Conservation (phyloP, 345 rosid genomes). For the Anacardium occidentale region DNA sequence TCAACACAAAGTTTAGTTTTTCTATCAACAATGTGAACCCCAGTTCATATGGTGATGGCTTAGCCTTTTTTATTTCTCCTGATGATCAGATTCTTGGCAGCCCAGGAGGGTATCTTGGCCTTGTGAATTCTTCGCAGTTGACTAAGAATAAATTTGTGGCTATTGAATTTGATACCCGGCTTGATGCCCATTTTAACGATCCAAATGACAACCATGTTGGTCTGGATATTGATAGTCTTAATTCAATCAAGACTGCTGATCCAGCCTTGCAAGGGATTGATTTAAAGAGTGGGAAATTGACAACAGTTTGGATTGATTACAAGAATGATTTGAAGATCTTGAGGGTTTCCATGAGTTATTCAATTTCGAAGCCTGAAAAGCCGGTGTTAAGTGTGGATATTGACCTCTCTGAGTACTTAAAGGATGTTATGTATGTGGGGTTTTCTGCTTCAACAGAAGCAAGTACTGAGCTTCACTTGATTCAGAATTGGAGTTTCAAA, state of each 20-base stretch:
- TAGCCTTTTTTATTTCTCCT: constrained; percentile 83
- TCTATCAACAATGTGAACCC: constrained; percentile 59
- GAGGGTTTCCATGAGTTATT: constrained; percentile 63
- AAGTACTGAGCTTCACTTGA: constrained; percentile 81
- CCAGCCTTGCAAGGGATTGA: constrained; percentile 48
- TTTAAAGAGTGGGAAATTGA: constrained; percentile 69
- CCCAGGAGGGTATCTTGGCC: constrained; percentile 75
- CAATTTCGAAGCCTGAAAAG: constrained; percentile 49
- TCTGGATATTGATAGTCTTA: constrained; percentile 66
- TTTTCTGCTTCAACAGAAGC: constrained; percentile 95
- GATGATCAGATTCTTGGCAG: constrained; percentile 68
- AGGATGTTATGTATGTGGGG: constrained; percentile 64
- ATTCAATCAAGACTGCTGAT: constrained; percentile 66
- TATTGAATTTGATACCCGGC: constrained; percentile 74
- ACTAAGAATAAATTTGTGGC: constrained; percentile 83
- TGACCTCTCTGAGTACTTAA: constrained; percentile 64
- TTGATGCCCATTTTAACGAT: constrained; percentile 60
- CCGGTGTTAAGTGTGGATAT: constrained; percentile 54
- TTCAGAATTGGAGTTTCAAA: constrained; percentile 73
- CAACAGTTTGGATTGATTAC: constrained; percentile 87
- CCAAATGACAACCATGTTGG: constrained; percentile 76
- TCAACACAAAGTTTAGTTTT: constrained; percentile 73
- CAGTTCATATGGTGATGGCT: constrained; percentile 77
- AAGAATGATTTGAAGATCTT: constrained; percentile 61
- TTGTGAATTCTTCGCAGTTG: constrained; percentile 69